Evolutionary conservation across 345 rosid genomes (phyloP), one percentile per base, ranked within the genome.

Genomic region (Gynandropsis gynandra): DNA sequence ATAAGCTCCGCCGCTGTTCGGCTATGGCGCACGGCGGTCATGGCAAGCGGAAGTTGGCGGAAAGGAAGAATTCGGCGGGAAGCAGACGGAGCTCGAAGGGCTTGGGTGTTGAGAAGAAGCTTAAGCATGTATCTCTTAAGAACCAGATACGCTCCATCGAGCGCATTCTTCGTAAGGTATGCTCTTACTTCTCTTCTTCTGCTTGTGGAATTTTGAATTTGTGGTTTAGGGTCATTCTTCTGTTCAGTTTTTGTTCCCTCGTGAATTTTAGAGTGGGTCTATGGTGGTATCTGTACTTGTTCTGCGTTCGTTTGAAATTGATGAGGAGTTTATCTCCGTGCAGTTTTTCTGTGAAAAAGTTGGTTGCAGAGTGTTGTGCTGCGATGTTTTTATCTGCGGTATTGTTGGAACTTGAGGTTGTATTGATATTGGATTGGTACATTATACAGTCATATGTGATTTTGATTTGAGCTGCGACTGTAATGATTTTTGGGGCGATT

Each of bases 131-230:
- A 52, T 77, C 97, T 16, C 75, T 82, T 58, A 92, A 85, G 76
- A 92, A 93, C 58, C 99, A 93, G 79, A 85, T 67, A 62, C 97
- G 99, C 60, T 88, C 97, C 62, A 51, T 76, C 27, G 99, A 83
- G 49, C 99, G 99, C 20, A 81, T 93, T 80, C 97, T 93, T 42
- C 97, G 97, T 57, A 93, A 88, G 87, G 99, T 87, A 31, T 16
- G 31, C 54, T 45, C 58, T 36, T 50, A 16, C 51, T 31, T 24
- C 16, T 14, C 48, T 16, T 18, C 29, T 15, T 38, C 37, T 51
- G 7, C 50, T 55, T 31, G 0, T 24, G 29, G n/a, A 32, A 32
- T 11, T 16, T 54, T 7, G 12, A 36, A 51, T 24, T 85, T 65
- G 38, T 44, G 38, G 70, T 37, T 58, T 35, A 6, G 4, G 14